These are phyloP conservation scores for Voacanga thouarsii DNA, from an alignment of 257 asterid species.

Conservation along the genomic window DNA sequence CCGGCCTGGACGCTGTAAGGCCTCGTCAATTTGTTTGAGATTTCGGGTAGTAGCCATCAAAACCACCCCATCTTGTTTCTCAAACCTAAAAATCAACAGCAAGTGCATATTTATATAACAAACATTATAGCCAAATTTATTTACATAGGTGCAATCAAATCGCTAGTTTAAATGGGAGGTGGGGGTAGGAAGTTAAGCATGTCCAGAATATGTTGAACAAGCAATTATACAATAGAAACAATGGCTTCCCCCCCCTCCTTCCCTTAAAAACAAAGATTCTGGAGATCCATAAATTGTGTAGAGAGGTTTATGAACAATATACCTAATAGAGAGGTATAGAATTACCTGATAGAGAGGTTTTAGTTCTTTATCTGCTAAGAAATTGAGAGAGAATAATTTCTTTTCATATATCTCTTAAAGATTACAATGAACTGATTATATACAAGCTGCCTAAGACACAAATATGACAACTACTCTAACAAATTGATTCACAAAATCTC, in stretches of 20 bases:
- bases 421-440: too few species aligned
- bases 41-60: conserved; percentile 96
- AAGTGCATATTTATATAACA: conserved; percentile 15
- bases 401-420: too few species aligned
- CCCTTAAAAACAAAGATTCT: background rate
- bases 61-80: conserved; percentile 97
- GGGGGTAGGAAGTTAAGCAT: background rate
- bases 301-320: too few species aligned
- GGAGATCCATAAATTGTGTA: background rate
- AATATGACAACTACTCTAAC: too few species aligned
- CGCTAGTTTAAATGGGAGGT: background rate
- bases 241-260: background rate
- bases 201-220: background rate
- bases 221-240: background rate
- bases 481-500: too few species aligned
- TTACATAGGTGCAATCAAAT: background rate
- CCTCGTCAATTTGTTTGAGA: conserved; percentile 84
- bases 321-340: background rate
- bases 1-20: conserved; percentile 95
- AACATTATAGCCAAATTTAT: background rate
- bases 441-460: too few species aligned
- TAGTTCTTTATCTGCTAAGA: background rate
- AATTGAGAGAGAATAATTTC: too few species aligned
- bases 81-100: conserved; percentile 58
- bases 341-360: background rate